Conservation (phyloP, 305 asterid genomes). For the Solanum hybrid region DNA sequence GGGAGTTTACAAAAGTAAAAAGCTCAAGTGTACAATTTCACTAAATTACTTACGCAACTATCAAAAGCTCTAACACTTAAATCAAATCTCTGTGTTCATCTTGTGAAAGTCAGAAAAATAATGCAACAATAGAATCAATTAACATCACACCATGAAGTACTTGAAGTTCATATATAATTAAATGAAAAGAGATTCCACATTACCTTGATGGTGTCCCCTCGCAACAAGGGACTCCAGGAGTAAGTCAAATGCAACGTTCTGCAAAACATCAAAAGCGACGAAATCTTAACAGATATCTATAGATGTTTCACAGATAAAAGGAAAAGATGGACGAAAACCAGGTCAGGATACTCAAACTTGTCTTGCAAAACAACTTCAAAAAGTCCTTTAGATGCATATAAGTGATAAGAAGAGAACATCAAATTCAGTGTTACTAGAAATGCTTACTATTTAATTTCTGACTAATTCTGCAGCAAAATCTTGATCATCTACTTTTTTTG, state of each 20-base stretch:
- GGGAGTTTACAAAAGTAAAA: neutral
- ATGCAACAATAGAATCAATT: neutral
- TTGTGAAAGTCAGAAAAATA: neutral
- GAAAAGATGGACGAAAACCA: neutral
- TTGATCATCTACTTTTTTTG: neutral
- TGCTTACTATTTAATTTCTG: neutral
- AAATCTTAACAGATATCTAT: neutral
- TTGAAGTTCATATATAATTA: neutral
- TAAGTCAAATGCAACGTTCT: constrained; percentile 81
- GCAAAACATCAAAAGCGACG: constrained; percentile 25
- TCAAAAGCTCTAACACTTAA: neutral
- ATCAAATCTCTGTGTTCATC: neutral
- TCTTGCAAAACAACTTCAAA: neutral
- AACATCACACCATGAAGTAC: neutral
- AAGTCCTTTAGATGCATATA: neutral
- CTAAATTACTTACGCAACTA: neutral
- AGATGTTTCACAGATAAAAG: neutral
- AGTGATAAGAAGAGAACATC: neutral
- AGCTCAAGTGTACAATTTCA: neutral
- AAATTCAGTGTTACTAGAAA: neutral
- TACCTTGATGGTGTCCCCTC: constrained; percentile 42
- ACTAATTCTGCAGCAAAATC: neutral
- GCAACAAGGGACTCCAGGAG: constrained; percentile 54
- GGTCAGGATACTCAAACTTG: neutral
- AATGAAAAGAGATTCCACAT: constrained; percentile 10